These are phyloP conservation scores for Magnaporthiopsis incrustans DNA, from an alignment of 2,329 filamentous ascomycete genomes.

Conservation along the genomic window DNA sequence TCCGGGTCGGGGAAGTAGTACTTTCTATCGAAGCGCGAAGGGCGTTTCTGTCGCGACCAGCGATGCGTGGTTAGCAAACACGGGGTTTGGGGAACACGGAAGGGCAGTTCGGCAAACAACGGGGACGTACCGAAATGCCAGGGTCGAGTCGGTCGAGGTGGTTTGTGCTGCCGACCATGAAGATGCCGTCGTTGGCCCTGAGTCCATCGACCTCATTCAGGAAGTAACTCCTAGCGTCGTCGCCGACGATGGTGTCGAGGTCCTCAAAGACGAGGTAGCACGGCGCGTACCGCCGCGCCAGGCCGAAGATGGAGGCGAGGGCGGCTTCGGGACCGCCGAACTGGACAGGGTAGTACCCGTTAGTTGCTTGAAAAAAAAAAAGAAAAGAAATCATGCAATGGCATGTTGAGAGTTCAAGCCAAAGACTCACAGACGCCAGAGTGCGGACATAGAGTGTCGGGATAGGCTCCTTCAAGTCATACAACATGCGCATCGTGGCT, in stretches of 20 bases:
- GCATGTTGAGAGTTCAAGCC: not conserved
- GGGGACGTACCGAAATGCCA: constrained; percentile 42
- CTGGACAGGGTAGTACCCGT: constrained; percentile 14
- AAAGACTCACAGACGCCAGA: constrained; percentile 27
- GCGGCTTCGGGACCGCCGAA: constrained; percentile 48
- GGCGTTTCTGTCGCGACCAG: constrained; percentile 40
- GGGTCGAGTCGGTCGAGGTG: constrained; percentile 59
- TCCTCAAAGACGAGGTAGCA: constrained; percentile 56
- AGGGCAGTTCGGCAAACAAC: not conserved
- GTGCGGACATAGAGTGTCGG: constrained; percentile 56
- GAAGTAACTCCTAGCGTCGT: constrained; percentile 57
- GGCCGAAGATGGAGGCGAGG: constrained; percentile 45
- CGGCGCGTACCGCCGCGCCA: constrained; percentile 40
- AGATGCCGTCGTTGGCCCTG: constrained; percentile 60
- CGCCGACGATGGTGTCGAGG: constrained; percentile 57
- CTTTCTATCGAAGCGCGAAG: constrained; percentile 59
- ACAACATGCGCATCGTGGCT: constrained; percentile 59
- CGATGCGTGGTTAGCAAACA: not conserved
- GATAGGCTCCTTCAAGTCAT: constrained; percentile 40
- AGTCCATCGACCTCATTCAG: constrained; percentile 67
- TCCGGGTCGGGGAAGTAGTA: constrained; percentile 55
- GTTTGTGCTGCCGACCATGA: constrained; percentile 61
- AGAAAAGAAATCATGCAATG: not conserved
- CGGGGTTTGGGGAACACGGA: too few relatives aligned
- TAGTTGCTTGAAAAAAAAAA: not conserved